Conservation (phyloP, 2,329 filamentous ascomycete genomes). For the Blastomyces percursus region DNA sequence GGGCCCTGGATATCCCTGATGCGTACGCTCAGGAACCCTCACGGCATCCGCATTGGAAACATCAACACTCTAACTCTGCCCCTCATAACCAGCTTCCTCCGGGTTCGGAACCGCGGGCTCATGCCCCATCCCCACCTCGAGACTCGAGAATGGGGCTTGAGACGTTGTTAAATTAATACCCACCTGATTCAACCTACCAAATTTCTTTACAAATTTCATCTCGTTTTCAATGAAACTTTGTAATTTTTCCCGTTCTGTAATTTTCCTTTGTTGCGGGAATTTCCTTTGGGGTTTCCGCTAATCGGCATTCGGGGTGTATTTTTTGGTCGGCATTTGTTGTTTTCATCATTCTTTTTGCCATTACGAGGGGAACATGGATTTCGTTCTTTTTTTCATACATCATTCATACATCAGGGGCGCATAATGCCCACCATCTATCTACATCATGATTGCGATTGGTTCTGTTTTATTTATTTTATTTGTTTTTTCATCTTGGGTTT, state of each 20-base stretch:
- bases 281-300: background rate
- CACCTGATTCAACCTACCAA: background rate
- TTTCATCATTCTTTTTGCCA: background rate
- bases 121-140: conserved; percentile 18
- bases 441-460: background rate
- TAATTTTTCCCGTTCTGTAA: background rate
- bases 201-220: background rate
- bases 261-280: background rate
- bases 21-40: conserved; percentile 1
- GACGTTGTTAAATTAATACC: conserved; percentile 28
- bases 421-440: background rate
- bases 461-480: background rate
- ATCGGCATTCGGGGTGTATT: background rate
- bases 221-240: background rate
- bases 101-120: conserved; percentile 19
- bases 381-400: background rate
- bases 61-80: conserved; percentile 10
- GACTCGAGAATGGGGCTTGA: conserved; percentile 33
- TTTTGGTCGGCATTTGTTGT: background rate
- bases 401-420: too few relatives aligned
- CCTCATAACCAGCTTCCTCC: conserved; percentile 10
- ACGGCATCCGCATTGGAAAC: conserved; percentile 4
- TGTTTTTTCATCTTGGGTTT: background rate
- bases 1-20: background rate
- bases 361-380: background rate